A percentile compares a stretch with the other conserved stretches of the same genome.
phyloP scores from a whole-genome alignment of 257 asterid genomes.

The Lavandula angustifolia region DNA sequence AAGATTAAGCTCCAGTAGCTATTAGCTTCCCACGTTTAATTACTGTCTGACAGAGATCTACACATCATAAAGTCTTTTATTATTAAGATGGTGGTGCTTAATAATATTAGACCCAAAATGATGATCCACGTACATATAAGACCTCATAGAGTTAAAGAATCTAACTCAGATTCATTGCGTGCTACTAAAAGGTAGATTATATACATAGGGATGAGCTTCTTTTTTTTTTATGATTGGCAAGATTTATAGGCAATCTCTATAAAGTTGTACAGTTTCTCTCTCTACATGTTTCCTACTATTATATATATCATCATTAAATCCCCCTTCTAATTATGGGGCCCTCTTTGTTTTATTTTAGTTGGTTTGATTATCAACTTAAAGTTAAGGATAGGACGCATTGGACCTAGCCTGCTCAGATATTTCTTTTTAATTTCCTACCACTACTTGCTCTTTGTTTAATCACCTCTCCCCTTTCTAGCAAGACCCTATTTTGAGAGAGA shows the following conservation, averaged over 20 bases:
- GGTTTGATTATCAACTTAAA: neutral
- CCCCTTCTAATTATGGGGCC: neutral
- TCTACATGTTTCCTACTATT: constrained; percentile 14
- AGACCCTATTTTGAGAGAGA: neutral
- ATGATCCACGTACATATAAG: no score
- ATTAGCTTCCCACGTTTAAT: neutral
- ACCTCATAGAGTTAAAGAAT: neutral
- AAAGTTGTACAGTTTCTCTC: constrained; percentile 33
- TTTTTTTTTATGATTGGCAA: constrained; percentile 23
- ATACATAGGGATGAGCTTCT: neutral
- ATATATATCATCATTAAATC: neutral
- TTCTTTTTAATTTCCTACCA: constrained; percentile 7
- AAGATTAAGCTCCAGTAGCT: constrained; percentile 31
- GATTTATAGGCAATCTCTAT: constrained; percentile 30
- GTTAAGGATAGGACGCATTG: neutral
- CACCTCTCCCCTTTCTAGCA: neutral
- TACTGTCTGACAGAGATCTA: no score
- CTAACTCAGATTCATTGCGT: constrained; percentile 17
- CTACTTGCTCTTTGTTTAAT: constrained; percentile 3
- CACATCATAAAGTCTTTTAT: neutral
- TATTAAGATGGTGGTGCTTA: neutral
- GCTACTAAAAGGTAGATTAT: constrained; percentile 1
- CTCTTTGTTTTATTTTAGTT: neutral
- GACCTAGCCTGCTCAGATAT: neutral
- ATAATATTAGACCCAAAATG: no score